A percentile compares a stretch with the other conserved stretches of the same genome.
These are phyloP conservation scores for Cladosporium sp. DNA, from an alignment of 2,329 filamentous ascomycete species.

Conservation along the genomic window DNA sequence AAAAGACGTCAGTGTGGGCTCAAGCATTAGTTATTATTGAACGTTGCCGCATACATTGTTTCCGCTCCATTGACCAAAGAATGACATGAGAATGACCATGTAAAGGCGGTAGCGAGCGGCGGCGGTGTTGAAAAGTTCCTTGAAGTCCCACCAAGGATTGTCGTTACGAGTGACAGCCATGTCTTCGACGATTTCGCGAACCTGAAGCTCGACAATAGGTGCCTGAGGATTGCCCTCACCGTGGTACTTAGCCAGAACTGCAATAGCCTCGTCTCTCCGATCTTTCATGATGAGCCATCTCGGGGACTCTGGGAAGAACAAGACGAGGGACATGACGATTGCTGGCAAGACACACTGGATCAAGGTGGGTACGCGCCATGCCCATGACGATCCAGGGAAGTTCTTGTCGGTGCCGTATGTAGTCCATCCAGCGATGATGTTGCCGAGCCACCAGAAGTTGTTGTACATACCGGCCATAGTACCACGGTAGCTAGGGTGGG, in stretches of 20 bases:
- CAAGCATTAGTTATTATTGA: too few species aligned
- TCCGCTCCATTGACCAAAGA: constrained; percentile 40
- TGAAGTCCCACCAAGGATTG: constrained; percentile 51
- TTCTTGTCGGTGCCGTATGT: constrained; percentile 34
- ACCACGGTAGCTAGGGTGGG: constrained; percentile 58
- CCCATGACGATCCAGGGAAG: constrained; percentile 20
- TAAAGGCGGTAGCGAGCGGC: constrained; percentile 48
- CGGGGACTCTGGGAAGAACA: constrained; percentile 54
- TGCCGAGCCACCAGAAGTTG: constrained; percentile 44
- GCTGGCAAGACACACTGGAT: constrained; percentile 26
- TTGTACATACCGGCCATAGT: constrained; percentile 57
- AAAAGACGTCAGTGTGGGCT: too few species aligned
- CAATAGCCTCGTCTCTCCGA: constrained; percentile 52
- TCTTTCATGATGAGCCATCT: constrained; percentile 56
- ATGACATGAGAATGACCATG: constrained; percentile 39
- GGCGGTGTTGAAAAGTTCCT: constrained; percentile 46
- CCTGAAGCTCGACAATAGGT: constrained; percentile 32
- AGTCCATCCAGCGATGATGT: constrained; percentile 52
- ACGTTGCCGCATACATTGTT: too few species aligned
- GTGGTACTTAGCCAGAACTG: constrained; percentile 57
- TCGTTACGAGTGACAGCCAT: constrained; percentile 14
- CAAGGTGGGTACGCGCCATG: constrained; percentile 44
- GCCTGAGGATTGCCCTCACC: constrained; percentile 42
- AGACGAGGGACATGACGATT: constrained; percentile 38
- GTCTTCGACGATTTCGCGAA: constrained; percentile 32